phyloP scores from a whole-genome alignment of 768 basidiomycete genomes.

The Phylloporus arenicola region DNA sequence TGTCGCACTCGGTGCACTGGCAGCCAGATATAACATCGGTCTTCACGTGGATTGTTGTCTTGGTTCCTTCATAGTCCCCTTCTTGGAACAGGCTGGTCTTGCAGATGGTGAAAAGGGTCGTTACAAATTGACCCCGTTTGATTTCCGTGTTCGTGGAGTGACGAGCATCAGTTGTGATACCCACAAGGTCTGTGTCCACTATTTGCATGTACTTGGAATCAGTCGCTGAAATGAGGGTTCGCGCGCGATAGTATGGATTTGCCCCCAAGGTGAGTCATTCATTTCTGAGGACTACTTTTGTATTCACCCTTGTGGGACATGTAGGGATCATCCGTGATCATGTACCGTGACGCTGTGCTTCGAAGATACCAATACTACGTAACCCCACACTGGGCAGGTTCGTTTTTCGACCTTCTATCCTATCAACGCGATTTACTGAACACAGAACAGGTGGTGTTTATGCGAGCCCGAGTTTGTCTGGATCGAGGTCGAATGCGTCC shows the following conservation, averaged over 20 bases:
- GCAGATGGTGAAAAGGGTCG: constrained; percentile 49
- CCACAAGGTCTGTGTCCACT: constrained; percentile 65
- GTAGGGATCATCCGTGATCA: constrained; percentile 88
- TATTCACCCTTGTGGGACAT: not conserved
- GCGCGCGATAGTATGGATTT: constrained; percentile 69
- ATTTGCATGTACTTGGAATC: not conserved
- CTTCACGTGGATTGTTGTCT: constrained; percentile 95
- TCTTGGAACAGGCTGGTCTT: constrained; percentile 75
- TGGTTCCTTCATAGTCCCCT: constrained; percentile 91
- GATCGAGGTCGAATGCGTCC: constrained; percentile 61
- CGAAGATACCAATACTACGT: constrained; percentile 85
- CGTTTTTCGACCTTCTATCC: constrained; percentile 10
- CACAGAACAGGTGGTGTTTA: constrained; percentile 74
- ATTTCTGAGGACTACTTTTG: not conserved
- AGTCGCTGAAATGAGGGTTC: constrained; percentile 1
- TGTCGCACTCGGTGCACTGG: constrained; percentile 66
- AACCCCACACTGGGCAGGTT: constrained; percentile 74
- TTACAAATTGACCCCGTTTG: constrained; percentile 67
- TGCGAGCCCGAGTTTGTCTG: constrained; percentile 83
- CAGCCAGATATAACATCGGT: constrained; percentile 69
- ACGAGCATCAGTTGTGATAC: constrained; percentile 95
- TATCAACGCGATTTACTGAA: not conserved
- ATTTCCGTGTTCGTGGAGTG: constrained; percentile 87
- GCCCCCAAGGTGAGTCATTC: constrained; percentile 70
- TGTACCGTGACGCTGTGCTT: constrained; percentile 80